phyloP scores from a whole-genome alignment of 345 rosid genomes.

The Arabis hirsuta region DNA sequence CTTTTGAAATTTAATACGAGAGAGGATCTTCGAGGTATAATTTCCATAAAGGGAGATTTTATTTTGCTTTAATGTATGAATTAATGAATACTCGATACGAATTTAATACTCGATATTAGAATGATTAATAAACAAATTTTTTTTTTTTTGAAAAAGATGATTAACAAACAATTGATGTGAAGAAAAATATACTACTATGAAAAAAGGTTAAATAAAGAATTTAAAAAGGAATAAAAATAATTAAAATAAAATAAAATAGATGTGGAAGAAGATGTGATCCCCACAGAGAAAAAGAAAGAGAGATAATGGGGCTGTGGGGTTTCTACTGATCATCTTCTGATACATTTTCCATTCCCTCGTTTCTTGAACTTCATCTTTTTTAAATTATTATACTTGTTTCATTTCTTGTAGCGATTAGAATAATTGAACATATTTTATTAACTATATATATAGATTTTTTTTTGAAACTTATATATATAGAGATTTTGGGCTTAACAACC shows the following conservation, averaged over 20 bases:
- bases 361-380: conserved; percentile 18
- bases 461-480: too few species aligned
- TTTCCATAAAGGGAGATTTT: conserved; percentile 33
- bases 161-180: conserved; percentile 4
- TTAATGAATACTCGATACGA: conserved; percentile 35
- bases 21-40: conserved; percentile 39
- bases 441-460: too few species aligned
- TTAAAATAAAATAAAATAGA: not conserved
- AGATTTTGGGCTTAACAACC: not conserved
- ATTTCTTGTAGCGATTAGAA: not conserved
- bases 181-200: not conserved
- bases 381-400: not conserved
- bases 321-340: conserved; percentile 16
- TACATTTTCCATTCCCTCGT: conserved; percentile 11
- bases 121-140: conserved; percentile 33
- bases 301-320: conserved; percentile 38
- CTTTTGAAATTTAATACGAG: conserved; percentile 35
- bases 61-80: conserved; percentile 21
- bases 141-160: too few species aligned
- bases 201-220: not conserved
- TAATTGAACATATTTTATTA: not conserved
- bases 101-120: conserved; percentile 21
- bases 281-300: conserved; percentile 10
- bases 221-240: too few species aligned
- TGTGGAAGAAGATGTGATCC: conserved; percentile 17